These are phyloP conservation scores for Sporobolus alterniflorus DNA, from an alignment of 202 grass and related monocot species.

Conservation along the genomic window DNA sequence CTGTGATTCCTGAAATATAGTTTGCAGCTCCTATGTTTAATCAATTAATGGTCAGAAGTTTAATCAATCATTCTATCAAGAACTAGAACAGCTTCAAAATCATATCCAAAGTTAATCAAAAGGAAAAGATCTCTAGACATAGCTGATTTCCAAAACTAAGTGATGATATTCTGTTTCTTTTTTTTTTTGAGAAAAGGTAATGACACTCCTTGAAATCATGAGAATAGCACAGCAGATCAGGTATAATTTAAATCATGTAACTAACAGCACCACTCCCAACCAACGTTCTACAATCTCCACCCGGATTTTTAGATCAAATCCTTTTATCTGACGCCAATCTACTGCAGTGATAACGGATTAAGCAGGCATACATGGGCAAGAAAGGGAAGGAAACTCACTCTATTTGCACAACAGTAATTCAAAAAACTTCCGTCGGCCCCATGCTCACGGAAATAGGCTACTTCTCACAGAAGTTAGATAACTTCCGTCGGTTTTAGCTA, in stretches of 20 bases:
- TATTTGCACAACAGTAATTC: no score
- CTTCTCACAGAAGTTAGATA: no score
- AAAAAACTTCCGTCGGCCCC: no score
- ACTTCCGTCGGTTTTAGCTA: no score
- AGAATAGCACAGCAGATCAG: background rate
- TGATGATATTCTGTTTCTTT: no score
- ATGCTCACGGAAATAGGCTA: no score
- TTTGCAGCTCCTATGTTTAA: background rate
- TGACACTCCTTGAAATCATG: background rate
- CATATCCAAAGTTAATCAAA: no score
- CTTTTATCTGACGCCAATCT: background rate
- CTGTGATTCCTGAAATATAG: conserved; percentile 81
- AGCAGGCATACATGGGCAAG: background rate
- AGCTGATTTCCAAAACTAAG: background rate
- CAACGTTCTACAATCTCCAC: background rate
- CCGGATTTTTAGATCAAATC: background rate
- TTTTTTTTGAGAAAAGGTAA: no score
- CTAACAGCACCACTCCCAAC: background rate
- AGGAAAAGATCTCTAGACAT: background rate
- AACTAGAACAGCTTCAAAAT: no score
- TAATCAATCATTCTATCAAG: no score
- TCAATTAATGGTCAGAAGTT: no score
- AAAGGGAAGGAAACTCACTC: no score
- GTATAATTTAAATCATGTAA: background rate
- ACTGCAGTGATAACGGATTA: background rate